Base-by-base conservation (phyloP, 208 protist genomes). In the Endotrypanum monterogeii region DNA sequence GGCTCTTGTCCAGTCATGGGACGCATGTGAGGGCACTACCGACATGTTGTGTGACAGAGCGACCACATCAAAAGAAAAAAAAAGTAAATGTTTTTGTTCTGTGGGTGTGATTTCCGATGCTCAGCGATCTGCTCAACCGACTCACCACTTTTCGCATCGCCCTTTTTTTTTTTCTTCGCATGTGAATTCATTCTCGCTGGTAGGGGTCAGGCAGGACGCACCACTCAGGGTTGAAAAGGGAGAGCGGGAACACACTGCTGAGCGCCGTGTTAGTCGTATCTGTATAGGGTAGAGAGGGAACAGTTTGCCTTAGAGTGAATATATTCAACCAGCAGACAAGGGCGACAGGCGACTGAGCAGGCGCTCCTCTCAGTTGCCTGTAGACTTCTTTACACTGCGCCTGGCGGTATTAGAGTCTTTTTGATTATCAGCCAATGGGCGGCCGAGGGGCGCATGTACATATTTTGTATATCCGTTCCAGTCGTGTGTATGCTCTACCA, bases 401-500 rank as follows among this genome's bases (percentile, higher is more conserved):
- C n/a, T 46, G 5, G 20, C 3, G 7, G 4, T 56, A 28, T 20
- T 51, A 18, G n/a, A n/a, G 28, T 7, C 18, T 23, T 28, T 1
- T 6, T 23, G 28, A 5, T 65, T n/a, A 32, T 18, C 32, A 44
- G 20, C n/a, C n/a, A n/a, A n/a, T 56, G 56, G 35, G 52, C 14
- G 11, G 37, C 25, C n/a, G 32, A 5, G 46, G 52, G 30, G 16
- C 39, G 3, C 11, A 93, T 94, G 85, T 86, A 87, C 56, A 14
- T 94, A 18, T 79, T 90, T 60, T 80, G 82, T 32, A 55, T 89
- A 28, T 89, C 92, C 14, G 55, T 91, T 51, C 82, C 87, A n/a
- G 48, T 96, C 48, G 50, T 88, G 58, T 93, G 83, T 56, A 71
- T 94, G 1, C 67, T 91, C 16, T 94, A 80, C 67, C 87, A 94